phyloP scores from a whole-genome alignment of 768 basidiomycete genomes.

The Tricholomella constricta region DNA sequence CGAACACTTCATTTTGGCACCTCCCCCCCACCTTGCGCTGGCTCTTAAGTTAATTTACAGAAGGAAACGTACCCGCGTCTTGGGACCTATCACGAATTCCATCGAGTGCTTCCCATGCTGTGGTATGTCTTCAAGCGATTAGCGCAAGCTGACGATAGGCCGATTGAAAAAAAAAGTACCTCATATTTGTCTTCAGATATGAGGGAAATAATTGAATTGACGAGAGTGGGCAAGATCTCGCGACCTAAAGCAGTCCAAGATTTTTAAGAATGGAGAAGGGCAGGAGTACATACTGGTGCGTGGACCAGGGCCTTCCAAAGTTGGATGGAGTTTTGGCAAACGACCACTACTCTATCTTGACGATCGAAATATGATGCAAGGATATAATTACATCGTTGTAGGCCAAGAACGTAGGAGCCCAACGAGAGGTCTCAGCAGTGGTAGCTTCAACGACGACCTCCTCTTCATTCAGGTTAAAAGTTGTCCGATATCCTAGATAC shows the following conservation, averaged over 20 bases:
- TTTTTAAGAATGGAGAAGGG: neutral
- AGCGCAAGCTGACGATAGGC: neutral
- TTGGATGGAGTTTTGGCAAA: conserved; percentile 88
- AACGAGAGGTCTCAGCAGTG: conserved; percentile 77
- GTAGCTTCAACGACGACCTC: conserved; percentile 64
- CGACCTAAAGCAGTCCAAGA: conserved; percentile 53
- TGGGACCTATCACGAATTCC: no score
- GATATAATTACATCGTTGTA: conserved; percentile 87
- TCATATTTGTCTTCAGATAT: conserved; percentile 81
- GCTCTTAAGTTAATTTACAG: no score
- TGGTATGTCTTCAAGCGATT: conserved; percentile 62
- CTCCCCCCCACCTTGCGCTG: no score
- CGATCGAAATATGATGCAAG: conserved; percentile 90
- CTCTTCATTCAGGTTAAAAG: conserved; percentile 74
- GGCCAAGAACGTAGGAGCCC: conserved; percentile 85
- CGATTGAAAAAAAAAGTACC: conserved; percentile 40
- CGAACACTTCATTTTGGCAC: no score
- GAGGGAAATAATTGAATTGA: conserved; percentile 73
- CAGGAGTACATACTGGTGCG: conserved; percentile 61
- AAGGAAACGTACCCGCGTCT: no score
- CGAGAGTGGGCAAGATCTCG: conserved; percentile 86
- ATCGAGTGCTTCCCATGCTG: no score
- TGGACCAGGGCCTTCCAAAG: conserved; percentile 99
- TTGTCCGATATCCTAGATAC: conserved; percentile 93
- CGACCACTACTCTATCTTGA: conserved; percentile 87